A percentile compares a stretch with the other conserved stretches of the same genome.
Conservation (phyloP, 2,329 filamentous ascomycete species). For the Cladosporium halotolerans region DNA sequence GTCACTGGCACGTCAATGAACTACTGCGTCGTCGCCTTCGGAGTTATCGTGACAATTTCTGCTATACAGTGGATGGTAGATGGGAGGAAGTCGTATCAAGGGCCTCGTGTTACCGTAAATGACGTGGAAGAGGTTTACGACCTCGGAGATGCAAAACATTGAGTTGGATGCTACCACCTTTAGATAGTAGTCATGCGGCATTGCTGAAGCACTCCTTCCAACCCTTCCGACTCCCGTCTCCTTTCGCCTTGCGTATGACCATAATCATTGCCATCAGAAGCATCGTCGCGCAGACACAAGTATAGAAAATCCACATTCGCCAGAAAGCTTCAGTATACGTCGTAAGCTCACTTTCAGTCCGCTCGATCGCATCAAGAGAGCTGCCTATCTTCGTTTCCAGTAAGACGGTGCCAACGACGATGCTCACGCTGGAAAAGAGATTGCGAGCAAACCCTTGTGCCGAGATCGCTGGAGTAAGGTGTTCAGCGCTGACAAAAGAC, state of each 20-base stretch:
- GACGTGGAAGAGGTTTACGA: neutral
- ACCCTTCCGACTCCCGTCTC: neutral
- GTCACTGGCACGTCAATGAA: constrained; percentile 61
- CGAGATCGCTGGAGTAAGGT: constrained; percentile 1
- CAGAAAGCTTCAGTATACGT: neutral
- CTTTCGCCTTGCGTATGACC: neutral
- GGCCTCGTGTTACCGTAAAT: constrained; percentile 28
- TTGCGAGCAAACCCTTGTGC: constrained; percentile 2
- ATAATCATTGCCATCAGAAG: neutral
- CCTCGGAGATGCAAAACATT: no score
- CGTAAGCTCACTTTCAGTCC: neutral
- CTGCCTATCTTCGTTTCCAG: constrained; percentile 5
- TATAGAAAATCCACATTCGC: constrained; percentile 8
- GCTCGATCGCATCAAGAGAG: neutral
- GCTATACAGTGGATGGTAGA: constrained; percentile 51
- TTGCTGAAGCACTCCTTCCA: no score
- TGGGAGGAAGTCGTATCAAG: constrained; percentile 52
- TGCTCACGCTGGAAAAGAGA: constrained; percentile 5
- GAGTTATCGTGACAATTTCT: constrained; percentile 48
- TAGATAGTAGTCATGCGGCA: no score
- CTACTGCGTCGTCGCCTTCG: constrained; percentile 47
- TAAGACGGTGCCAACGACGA: constrained; percentile 5
- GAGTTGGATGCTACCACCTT: no score
- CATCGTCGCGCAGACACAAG: neutral
- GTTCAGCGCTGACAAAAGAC: constrained; percentile 28